phyloP scores from a whole-genome alignment of 1,139 yeast species.

The Lodderomyces elongisporus region DNA sequence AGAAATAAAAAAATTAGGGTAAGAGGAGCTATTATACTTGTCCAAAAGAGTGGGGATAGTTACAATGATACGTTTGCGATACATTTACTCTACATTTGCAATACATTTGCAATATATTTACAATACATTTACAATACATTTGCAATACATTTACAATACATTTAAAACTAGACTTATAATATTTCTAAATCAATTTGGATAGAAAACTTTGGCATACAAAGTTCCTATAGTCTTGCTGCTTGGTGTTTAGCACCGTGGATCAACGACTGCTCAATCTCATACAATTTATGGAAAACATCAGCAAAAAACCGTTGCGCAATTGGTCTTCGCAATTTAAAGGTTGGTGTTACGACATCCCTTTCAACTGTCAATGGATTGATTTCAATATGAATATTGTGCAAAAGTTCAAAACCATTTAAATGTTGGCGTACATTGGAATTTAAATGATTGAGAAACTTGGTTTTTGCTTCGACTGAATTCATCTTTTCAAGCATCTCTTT shows the following conservation, averaged over 20 bases:
- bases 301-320: conserved; percentile 28
- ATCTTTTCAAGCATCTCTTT: conserved; percentile 22
- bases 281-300: conserved; percentile 18
- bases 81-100: too few relatives aligned
- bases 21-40: too few relatives aligned
- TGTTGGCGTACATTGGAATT: conserved; percentile 20
- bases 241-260: conserved; percentile 9
- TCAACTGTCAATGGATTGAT: conserved; percentile 34
- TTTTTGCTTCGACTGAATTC: conserved; percentile 24
- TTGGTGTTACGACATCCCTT: conserved; percentile 37
- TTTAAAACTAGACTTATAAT: too few relatives aligned
- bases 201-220: too few relatives aligned
- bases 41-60: too few relatives aligned
- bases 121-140: too few relatives aligned
- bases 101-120: too few relatives aligned
- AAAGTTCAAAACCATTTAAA: conserved; percentile 27
- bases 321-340: conserved; percentile 31
- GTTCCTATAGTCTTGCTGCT: conserved; percentile 7
- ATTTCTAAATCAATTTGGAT: too few relatives aligned
- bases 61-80: too few relatives aligned
- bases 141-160: too few relatives aligned
- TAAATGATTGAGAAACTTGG: conserved; percentile 18
- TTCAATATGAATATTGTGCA: conserved; percentile 32
- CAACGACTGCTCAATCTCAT: conserved; percentile 18
- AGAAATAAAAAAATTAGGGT: too few relatives aligned